Evolutionary conservation across 306 rosid species (phyloP), one percentile per base, ranked within the genome.

Genomic region (Acacia acuminata): DNA sequence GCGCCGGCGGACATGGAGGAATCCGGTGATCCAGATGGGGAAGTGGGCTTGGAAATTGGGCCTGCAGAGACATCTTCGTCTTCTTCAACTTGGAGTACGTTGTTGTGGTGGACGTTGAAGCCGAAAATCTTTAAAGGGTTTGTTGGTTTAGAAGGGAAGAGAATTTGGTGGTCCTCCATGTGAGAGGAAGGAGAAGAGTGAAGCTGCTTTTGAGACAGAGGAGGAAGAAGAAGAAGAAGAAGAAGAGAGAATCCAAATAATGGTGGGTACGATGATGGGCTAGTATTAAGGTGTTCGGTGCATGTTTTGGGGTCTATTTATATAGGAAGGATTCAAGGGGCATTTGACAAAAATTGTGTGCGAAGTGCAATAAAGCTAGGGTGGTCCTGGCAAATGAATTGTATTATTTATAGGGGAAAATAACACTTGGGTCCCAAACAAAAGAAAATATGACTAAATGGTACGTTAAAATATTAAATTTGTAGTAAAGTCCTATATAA

Each of bases 91-190:
- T 22, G 65, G 24, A 32, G 5, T 1, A 12, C 16, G 38, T 63
- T 42, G 2, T 66, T 9, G 24, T 36, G 22, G 43, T 17, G 13
- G 71, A 32, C 93, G 80, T 83, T 87, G 85, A 93, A 89, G 55
- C 98, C 97, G 69, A 94, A 94, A 66, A 94, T 94, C 75, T 93
- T 93, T 50, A 94, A 86, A 78, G 93, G 77, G 7, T 84, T 90
- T 66, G 88, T 58, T 76, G 78, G 86, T 79, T 85, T 68, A 30
- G 61, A 76, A 60, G 89, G 92, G 86, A 72, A 85, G 66, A 87
- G 88, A 40, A 88, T 77, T 72, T 90, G 87, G 51, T 92, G 86
- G 44, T 80, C 85, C 79, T 81, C 82, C 87, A 76, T 85, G 30
- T 8, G 65, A 79, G 67, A 70, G 42, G 48, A 12, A 36, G 27